Evolutionary conservation across 441 rosid genomes (phyloP).

Genomic region (Aquilaria agallochum): DNA sequence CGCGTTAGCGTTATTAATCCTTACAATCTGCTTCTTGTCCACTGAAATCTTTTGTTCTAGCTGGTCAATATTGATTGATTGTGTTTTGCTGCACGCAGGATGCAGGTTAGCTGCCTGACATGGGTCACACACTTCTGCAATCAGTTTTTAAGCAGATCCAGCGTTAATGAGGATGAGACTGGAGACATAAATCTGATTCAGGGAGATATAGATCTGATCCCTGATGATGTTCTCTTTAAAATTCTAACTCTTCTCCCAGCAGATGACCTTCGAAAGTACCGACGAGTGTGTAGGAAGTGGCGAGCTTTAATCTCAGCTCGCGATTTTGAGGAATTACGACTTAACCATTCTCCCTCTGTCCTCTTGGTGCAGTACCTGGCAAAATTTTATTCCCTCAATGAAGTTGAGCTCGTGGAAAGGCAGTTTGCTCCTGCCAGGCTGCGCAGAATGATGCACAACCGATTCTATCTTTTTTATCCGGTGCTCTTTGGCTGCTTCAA

Average conservation of each 20-base stretch:
- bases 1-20: too few species aligned
- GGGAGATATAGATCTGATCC: background rate
- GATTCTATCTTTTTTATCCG: too few species aligned
- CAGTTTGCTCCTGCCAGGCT: too few species aligned
- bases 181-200: background rate
- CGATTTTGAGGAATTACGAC: background rate
- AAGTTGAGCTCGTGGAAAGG: too few species aligned
- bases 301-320: background rate
- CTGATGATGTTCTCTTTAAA: background rate
- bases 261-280: background rate
- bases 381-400: background rate
- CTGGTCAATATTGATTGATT: background rate
- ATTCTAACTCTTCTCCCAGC: background rate
- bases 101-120: background rate
- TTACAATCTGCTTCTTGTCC: too few species aligned
- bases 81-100: background rate
- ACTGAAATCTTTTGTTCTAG: background rate
- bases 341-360: background rate
- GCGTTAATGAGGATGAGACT: background rate
- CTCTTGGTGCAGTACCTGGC: background rate
- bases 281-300: background rate
- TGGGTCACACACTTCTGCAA: background rate
- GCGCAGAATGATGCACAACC: too few species aligned
- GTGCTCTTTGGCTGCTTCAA: too few species aligned
- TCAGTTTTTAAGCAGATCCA: background rate